Conservation (phyloP, 257 asterid species). For the Solanum pennellii region DNA sequence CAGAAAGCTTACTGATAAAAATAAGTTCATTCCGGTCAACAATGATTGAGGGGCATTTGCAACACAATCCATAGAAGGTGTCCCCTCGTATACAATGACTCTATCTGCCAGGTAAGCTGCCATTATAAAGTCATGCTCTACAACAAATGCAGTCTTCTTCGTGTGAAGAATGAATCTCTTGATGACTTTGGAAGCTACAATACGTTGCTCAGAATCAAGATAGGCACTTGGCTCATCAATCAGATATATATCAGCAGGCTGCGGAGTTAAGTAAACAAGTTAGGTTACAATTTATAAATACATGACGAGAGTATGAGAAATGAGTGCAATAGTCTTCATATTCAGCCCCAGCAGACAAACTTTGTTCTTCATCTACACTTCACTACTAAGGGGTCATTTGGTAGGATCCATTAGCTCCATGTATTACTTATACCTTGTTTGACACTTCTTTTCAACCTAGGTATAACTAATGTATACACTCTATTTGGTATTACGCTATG, state of each 20-base stretch:
- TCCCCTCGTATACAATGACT: slow-evolving; percentile 90
- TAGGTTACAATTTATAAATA: not conserved
- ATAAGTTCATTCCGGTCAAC: slow-evolving; percentile 94
- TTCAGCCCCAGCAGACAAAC: not conserved
- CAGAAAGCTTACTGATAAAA: slow-evolving; percentile 69
- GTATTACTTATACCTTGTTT: not conserved
- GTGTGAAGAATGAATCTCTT: slow-evolving; percentile 97
- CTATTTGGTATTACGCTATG: not conserved
- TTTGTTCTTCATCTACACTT: not conserved
- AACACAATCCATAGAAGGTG: slow-evolving; percentile 70
- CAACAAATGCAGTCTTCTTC: slow-evolving; percentile 89
- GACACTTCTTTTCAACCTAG: not conserved
- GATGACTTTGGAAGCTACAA: slow-evolving; percentile 95
- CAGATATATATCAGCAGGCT: slow-evolving; percentile 97
- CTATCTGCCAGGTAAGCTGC: slow-evolving; percentile 98
- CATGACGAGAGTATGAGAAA: not conserved
- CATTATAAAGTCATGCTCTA: slow-evolving; percentile 97
- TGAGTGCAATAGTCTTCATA: not conserved
- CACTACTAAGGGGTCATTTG: not conserved
- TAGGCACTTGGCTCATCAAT: slow-evolving; percentile 98
- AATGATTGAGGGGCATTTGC: slow-evolving; percentile 95
- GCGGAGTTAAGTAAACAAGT: slow-evolving; percentile 20
- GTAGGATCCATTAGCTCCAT: not conserved
- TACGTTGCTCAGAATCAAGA: slow-evolving; percentile 98
- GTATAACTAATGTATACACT: not conserved